phyloP scores from a whole-genome alignment of 129 eudicot genomes.

The Pseudognaphalium luteoalbum region DNA sequence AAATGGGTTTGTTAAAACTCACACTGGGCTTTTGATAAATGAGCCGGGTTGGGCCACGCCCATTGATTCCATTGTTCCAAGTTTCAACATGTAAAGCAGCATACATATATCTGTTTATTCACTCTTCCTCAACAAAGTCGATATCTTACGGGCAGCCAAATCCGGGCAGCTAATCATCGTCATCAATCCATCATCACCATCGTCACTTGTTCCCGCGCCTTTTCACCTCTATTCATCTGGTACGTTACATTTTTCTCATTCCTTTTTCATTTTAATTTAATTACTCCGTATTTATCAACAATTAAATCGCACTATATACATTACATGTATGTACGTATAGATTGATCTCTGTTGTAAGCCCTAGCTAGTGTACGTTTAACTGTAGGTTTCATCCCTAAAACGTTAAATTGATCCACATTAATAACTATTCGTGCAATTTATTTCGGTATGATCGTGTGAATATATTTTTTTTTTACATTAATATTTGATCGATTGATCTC shows the following conservation, averaged over 20 bases:
- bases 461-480: not conserved
- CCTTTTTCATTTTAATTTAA: too few relatives aligned
- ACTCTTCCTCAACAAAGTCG: not conserved
- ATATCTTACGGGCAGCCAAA: not conserved
- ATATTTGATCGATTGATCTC: not conserved
- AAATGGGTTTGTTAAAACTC: too few relatives aligned
- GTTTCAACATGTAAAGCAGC: not conserved
- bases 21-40: not conserved
- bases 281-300: too few relatives aligned
- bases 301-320: too few relatives aligned
- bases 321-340: too few relatives aligned
- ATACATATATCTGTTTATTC: not conserved
- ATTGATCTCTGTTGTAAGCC: not conserved
- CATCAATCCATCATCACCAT: constrained; percentile 24
- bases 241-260: not conserved
- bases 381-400: not conserved
- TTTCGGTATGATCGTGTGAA: not conserved
- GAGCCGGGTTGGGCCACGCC: constrained; percentile 10
- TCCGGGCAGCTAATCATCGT: constrained; percentile 4
- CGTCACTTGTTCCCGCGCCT: constrained; percentile 32
- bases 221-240: constrained; percentile 16
- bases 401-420: not conserved
- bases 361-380: not conserved
- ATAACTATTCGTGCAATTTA: not conserved
- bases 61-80: not conserved